phyloP scores from a whole-genome alignment of 139 green algal species.

The Haematococcus sp. region DNA sequence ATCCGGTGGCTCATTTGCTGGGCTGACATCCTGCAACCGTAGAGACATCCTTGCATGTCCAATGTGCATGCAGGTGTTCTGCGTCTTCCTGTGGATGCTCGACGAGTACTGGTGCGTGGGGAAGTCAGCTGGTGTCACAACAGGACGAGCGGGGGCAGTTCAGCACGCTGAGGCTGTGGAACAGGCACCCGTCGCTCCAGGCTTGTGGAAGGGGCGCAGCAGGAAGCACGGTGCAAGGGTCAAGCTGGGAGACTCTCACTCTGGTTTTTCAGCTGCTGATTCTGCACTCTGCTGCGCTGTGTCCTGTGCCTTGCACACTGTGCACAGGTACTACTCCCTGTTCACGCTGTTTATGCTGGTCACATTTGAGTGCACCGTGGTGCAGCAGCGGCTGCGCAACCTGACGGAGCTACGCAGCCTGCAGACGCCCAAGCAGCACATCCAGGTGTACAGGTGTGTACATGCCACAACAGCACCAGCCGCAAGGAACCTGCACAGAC shows the following conservation, averaged over 20 bases:
- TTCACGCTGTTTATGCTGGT: slow-evolving; percentile 98
- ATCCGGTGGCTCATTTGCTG: neutral
- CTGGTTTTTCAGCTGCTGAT: too few relatives aligned
- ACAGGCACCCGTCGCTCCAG: too few relatives aligned
- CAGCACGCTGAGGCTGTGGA: too few relatives aligned
- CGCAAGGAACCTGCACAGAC: too few relatives aligned
- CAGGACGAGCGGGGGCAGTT: too few relatives aligned
- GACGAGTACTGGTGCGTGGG: slow-evolving; percentile 84
- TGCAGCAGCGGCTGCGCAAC: slow-evolving; percentile 82
- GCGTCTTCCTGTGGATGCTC: slow-evolving; percentile 90
- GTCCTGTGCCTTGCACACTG: too few relatives aligned
- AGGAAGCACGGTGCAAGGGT: too few relatives aligned
- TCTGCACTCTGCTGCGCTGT: too few relatives aligned
- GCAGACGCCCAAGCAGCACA: slow-evolving; percentile 71
- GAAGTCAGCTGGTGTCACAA: slow-evolving; percentile 70
- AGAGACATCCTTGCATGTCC: too few relatives aligned
- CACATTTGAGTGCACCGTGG: slow-evolving; percentile 96
- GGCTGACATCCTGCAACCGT: too few relatives aligned
- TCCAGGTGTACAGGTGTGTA: slow-evolving; percentile 49
- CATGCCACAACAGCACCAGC: neutral
- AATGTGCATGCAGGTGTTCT: slow-evolving; percentile 66
- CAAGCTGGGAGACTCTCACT: too few relatives aligned
- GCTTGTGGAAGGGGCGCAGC: too few relatives aligned
- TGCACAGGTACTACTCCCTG: slow-evolving; percentile 94
- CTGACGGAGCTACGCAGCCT: slow-evolving; percentile 84